A percentile compares a stretch with the other conserved stretches of the same genome.
phyloP scores from a whole-genome alignment of 495 filamentous ascomycete species.

The Rostrohypoxylon terebratum region DNA sequence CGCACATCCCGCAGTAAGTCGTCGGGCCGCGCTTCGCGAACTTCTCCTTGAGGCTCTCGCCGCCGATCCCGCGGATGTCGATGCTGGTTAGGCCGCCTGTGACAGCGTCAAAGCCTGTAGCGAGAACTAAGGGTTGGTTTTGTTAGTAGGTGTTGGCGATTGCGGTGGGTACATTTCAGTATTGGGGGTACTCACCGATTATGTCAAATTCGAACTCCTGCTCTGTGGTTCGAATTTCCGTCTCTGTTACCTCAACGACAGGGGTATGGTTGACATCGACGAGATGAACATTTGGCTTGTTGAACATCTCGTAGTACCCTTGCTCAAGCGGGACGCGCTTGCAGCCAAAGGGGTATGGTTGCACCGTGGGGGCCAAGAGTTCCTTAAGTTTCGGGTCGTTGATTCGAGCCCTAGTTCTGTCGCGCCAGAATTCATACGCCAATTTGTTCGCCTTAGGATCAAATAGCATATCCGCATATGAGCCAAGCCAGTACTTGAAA shows the following conservation, averaged over 20 bases:
- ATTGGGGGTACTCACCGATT: constrained; percentile 62
- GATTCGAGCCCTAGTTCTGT: constrained; percentile 64
- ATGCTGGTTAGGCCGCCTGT: constrained; percentile 63
- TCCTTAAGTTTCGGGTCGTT: constrained; percentile 62
- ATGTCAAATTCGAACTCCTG: constrained; percentile 59
- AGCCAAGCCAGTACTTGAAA: constrained; percentile 61
- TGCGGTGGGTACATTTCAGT: constrained; percentile 44
- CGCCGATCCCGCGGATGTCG: constrained; percentile 57
- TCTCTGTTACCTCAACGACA: constrained; percentile 60
- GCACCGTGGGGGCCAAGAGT: constrained; percentile 65
- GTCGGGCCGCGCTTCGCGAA: constrained; percentile 59
- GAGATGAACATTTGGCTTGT: constrained; percentile 65
- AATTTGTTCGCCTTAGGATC: constrained; percentile 58
- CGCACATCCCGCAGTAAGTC: constrained; percentile 64
- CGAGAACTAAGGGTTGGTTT: constrained; percentile 51
- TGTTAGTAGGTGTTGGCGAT: not conserved
- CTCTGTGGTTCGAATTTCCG: constrained; percentile 57
- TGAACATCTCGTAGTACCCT: constrained; percentile 70
- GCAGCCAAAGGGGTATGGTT: constrained; percentile 64
- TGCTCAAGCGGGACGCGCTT: constrained; percentile 68
- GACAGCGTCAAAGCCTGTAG: constrained; percentile 67
- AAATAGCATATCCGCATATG: constrained; percentile 63
- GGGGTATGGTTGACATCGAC: constrained; percentile 63
- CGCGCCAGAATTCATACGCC: constrained; percentile 68
- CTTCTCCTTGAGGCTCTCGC: constrained; percentile 56